Base-by-base conservation (phyloP, 164 flowering plant genomes). In the Chimonanthus salicifolius region DNA sequence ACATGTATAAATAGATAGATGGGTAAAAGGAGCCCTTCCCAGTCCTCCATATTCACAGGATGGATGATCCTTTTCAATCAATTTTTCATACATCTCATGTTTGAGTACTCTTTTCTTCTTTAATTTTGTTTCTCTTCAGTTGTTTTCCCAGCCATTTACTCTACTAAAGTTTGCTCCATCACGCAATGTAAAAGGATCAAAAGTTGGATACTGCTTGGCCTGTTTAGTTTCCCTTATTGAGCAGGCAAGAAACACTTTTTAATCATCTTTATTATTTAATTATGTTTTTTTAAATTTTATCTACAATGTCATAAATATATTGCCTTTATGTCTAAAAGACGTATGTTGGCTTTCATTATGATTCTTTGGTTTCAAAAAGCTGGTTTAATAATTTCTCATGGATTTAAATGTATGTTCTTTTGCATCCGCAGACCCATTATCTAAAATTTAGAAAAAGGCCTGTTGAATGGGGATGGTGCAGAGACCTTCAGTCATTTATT, bases 391-490 rank as follows among this genome's bases (percentile, higher is more conserved):
- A 43, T 64, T 13, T 13, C 3, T 16, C 47, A 45, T 72, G 68
- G 16, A 46, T 48, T 46, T 6, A 18, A 7, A 45, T 7, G 62
- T 62, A 18, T 48, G 1, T 72, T 3, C 11, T 65, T 49, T 68
- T 58, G 33, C 67, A 49, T 71, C 60, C 62, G 54, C 76, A 94
- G 99, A 71, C 97, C 49, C 85, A 87, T 21, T 90, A 93, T 84
- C 79, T 95, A 47, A 88, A 76, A 66, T 84, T 85, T 47, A 80
- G 87, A 47, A 88, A 88, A 47, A 90, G 97, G 98, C 97, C 98
- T 72, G 96, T 88, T 80, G 96, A 95, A 80, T 95, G 99, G 99
- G 99, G 97, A 72, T 93, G 96, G 98, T 93, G 93, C 82, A 87
- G 97, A 58, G 98, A 92, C 73, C 93, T 95, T 44, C 94, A 87